Base-by-base conservation (phyloP, 768 basidiomycete species). In the Lanmaoa pseudosensibilis region DNA sequence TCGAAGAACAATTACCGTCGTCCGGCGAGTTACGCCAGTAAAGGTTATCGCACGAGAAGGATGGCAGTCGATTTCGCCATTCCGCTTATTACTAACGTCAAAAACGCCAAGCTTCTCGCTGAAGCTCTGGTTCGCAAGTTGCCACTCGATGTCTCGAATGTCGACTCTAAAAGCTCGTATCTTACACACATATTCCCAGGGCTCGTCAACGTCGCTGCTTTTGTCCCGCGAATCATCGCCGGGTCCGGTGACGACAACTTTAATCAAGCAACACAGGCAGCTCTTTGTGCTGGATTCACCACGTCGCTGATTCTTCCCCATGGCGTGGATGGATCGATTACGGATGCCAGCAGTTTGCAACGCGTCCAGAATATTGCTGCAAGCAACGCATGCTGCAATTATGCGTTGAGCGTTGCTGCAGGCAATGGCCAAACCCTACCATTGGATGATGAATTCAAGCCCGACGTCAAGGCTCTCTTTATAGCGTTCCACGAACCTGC, bases 51-150 rank as follows among this genome's bases (percentile, higher is more conserved):
- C 57, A 96, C 95, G 32, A 90, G 97, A 64, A 90, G 97, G 50
- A 95, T 98, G 94, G 97, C 97, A 7, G 94, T 99, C 61, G 97
- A 99, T 73, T 98, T 96, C 66, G 97, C 95, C 32, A 87, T 98
- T 34, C 97, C 97, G 1, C 80, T 98, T 50, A 93, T 98, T 69
- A 98, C 96, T 43, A 98, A 99, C 71, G 90, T 99, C 77, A 99
- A 99, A 78, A 94, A 94, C 68, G 96, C 96, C 54, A 99, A 98
- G 73, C 81, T 99, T 69, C 83, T 98, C 39, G 90, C 92, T 16
- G 94, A 98, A 74, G 97, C 96, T 2, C 78, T 95, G 47, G 87
- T 94, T 48, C 85, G 93, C 61, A 94, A 86, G 72, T 78, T 96
- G n/a, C 85, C 94, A 5, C 80, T 98, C 44, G 90, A 97, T 40